phyloP scores from a whole-genome alignment of 495 filamentous ascomycete genomes.

The Darksidea phi region DNA sequence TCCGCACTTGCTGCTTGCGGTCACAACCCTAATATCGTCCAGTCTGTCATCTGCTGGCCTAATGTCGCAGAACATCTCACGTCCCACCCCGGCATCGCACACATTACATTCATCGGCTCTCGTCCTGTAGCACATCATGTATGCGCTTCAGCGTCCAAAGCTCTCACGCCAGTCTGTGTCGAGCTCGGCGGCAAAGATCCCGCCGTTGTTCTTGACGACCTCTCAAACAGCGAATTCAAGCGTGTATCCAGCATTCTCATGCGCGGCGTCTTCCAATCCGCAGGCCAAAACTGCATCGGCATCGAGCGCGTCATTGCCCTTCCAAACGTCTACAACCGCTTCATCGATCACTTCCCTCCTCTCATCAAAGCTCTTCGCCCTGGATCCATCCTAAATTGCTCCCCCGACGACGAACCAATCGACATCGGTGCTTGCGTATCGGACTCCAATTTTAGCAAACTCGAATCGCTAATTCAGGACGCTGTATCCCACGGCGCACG shows the following conservation, averaged over 20 bases:
- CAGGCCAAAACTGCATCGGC: conserved; percentile 98
- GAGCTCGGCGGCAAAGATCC: conserved; percentile 97
- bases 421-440: conserved; percentile 94
- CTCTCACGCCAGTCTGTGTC: conserved; percentile 77
- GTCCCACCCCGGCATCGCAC: conserved; percentile 76
- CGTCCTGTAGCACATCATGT: conserved; percentile 84
- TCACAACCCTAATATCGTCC: conserved; percentile 78
- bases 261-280: conserved; percentile 89
- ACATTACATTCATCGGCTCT: conserved; percentile 98
- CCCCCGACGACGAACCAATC: conserved; percentile 47
- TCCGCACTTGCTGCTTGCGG: conserved; percentile 80
- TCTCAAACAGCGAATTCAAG: conserved; percentile 58
- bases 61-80: conserved; percentile 77
- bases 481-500: conserved; percentile 75
- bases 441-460: conserved; percentile 60
- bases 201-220: conserved; percentile 81
- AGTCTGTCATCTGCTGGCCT: conserved; percentile 84
- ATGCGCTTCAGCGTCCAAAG: conserved; percentile 77
- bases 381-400: conserved; percentile 61
- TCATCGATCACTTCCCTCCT: conserved; percentile 68
- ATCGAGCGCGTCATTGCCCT: conserved; percentile 88
- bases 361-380: conserved; percentile 70
- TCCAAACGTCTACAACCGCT: conserved; percentile 66
- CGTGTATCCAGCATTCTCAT: conserved; percentile 77
- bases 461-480: conserved; percentile 62